These are phyloP conservation scores for Aureobasidium sp. DNA, from an alignment of 2,329 filamentous ascomycete genomes.

Conservation along the genomic window DNA sequence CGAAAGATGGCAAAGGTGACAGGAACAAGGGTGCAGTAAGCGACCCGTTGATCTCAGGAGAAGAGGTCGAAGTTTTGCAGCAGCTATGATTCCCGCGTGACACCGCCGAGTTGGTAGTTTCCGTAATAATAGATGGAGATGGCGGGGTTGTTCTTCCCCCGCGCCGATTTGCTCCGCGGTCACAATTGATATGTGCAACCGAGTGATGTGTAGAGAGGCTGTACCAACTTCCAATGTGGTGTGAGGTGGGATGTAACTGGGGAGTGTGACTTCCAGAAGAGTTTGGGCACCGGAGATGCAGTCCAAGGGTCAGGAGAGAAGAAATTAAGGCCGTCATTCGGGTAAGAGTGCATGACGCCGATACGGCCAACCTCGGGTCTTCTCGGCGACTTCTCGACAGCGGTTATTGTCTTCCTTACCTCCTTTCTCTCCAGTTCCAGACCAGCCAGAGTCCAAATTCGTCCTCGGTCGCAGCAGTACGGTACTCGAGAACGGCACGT, in stretches of 20 bases:
- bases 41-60: not conserved
- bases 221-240: not conserved
- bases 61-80: not conserved
- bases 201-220: not conserved
- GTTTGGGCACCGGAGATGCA: not conserved
- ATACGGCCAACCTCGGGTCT: conserved; percentile 7
- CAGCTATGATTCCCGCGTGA: conserved; percentile 3
- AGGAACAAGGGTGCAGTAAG: not conserved
- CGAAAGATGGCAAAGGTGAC: not conserved
- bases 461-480: not conserved
- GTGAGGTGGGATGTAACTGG: not conserved
- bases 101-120: conserved; percentile 14
- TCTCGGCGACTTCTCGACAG: not conserved
- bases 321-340: conserved; percentile 12
- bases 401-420: not conserved
- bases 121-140: conserved; percentile 16
- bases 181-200: not conserved
- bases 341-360: not conserved
- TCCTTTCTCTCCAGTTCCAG: not conserved
- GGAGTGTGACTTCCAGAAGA: conserved; percentile 5
- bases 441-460: not conserved
- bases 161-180: conserved; percentile 15
- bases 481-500: not conserved
- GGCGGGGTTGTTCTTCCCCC: conserved; percentile 17
- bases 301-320: not conserved